Evolutionary conservation across 306 rosid genomes (phyloP).

Genomic region (Cicer pinnatifidum): DNA sequence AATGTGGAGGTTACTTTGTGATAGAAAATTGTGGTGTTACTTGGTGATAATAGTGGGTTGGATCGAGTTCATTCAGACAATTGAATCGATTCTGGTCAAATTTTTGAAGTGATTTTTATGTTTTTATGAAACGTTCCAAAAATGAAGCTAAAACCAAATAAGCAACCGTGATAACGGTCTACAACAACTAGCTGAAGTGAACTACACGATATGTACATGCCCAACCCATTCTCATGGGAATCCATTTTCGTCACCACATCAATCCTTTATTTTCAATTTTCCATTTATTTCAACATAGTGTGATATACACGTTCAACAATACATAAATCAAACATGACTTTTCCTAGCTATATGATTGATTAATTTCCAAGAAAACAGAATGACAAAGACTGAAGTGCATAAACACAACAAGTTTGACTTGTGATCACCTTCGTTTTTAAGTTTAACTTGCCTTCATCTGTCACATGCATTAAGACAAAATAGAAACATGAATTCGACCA

Average conservation of each 20-base stretch:
- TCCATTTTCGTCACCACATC: background rate
- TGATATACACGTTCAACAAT: background rate
- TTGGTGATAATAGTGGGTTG: too few relatives aligned
- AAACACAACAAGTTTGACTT: background rate
- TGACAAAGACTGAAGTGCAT: slow-evolving; percentile 5
- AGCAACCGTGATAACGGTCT: background rate
- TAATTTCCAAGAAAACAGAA: background rate
- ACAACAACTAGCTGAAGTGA: background rate
- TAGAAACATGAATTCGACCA: background rate
- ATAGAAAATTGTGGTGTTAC: too few relatives aligned
- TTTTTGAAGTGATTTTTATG: too few relatives aligned
- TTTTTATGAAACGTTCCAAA: too few relatives aligned
- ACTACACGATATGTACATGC: background rate
- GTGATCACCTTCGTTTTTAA: background rate
- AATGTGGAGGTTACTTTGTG: too few relatives aligned
- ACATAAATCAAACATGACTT: background rate
- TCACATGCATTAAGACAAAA: background rate
- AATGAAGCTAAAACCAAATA: background rate
- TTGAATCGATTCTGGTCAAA: too few relatives aligned
- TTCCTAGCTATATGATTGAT: background rate
- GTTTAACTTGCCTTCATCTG: too few relatives aligned
- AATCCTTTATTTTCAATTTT: background rate
- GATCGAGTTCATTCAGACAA: too few relatives aligned
- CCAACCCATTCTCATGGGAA: background rate
- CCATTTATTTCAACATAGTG: background rate